A percentile compares a stretch with the other conserved stretches of the same genome.
Evolutionary conservation across 192 early-diverging fungal species (phyloP).

Genomic region (Jimgerdemannia lactiflua): DNA sequence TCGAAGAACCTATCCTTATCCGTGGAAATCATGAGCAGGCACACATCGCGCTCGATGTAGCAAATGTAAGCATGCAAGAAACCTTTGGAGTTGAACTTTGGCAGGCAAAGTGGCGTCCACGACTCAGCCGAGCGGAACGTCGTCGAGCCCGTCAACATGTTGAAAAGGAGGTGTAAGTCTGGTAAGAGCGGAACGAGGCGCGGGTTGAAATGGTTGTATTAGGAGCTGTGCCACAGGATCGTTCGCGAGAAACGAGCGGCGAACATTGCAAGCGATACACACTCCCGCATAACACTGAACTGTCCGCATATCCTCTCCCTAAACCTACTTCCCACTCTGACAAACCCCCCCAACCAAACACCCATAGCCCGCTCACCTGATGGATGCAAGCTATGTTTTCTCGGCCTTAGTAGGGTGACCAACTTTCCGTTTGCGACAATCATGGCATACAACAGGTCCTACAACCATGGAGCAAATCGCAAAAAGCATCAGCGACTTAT

Average conservation of each 20-base stretch:
- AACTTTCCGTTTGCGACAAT: slow-evolving; percentile 74
- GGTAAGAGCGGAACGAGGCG: not conserved
- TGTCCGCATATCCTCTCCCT: too few relatives aligned
- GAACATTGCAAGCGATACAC: too few relatives aligned
- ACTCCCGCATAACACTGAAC: too few relatives aligned
- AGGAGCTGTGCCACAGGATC: too few relatives aligned
- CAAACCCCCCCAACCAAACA: not conserved
- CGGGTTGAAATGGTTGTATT: too few relatives aligned
- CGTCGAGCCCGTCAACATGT: slow-evolving; percentile 70
- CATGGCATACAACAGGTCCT: slow-evolving; percentile 76
- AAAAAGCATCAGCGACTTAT: not conserved
- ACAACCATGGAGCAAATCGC: not conserved
- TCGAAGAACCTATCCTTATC: slow-evolving; percentile 85
- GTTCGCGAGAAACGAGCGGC: too few relatives aligned
- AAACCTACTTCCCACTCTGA: too few relatives aligned
- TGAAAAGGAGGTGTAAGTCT: slow-evolving; percentile 82
- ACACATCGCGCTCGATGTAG: slow-evolving; percentile 72
- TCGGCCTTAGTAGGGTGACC: slow-evolving; percentile 70
- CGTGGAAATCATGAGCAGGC: slow-evolving; percentile 70
- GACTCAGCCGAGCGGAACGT: slow-evolving; percentile 80
- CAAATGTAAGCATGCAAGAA: slow-evolving; percentile 89
- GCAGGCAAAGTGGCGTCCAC: slow-evolving; percentile 96
- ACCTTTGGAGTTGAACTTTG: slow-evolving; percentile 81
- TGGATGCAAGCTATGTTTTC: slow-evolving; percentile 78
- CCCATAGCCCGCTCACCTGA: slow-evolving; percentile 31